A percentile compares a stretch with the other conserved stretches of the same genome.
Evolutionary conservation across 2,329 filamentous ascomycete genomes (phyloP).

Genomic region (Grosmannia serpens): DNA sequence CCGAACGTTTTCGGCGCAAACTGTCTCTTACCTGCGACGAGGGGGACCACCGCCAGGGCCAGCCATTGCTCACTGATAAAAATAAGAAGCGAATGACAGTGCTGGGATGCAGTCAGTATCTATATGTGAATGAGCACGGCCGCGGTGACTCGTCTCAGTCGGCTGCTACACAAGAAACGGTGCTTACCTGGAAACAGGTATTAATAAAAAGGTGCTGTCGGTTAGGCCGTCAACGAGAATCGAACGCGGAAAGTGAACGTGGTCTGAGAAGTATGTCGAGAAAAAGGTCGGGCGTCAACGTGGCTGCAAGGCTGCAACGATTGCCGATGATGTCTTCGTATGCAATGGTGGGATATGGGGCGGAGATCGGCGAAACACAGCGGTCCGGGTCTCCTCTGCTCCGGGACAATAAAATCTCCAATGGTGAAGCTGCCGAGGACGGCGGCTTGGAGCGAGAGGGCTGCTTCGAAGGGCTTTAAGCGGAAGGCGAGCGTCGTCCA

Average conservation of each 20-base stretch:
- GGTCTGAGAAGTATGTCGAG: not conserved
- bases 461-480: too few relatives aligned
- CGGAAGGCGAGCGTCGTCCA: too few relatives aligned
- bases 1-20: too few relatives aligned
- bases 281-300: not conserved
- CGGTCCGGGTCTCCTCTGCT: too few relatives aligned
- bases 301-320: not conserved
- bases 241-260: not conserved
- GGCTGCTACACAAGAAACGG: too few relatives aligned
- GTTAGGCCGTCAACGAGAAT: not conserved
- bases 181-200: not conserved
- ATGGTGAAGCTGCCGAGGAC: too few relatives aligned
- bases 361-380: not conserved
- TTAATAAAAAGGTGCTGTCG: not conserved
- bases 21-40: constrained; percentile 43
- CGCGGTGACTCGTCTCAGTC: too few relatives aligned
- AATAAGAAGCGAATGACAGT: constrained; percentile 10
- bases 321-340: not conserved
- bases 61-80: constrained; percentile 54
- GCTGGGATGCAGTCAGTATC: not conserved
- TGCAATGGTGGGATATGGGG: not conserved
- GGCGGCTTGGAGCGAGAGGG: too few relatives aligned
- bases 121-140: not conserved
- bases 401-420: too few relatives aligned
- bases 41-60: constrained; percentile 91